These are phyloP conservation scores for Forsythia viridissima DNA, from an alignment of 257 asterid species.

Conservation along the genomic window DNA sequence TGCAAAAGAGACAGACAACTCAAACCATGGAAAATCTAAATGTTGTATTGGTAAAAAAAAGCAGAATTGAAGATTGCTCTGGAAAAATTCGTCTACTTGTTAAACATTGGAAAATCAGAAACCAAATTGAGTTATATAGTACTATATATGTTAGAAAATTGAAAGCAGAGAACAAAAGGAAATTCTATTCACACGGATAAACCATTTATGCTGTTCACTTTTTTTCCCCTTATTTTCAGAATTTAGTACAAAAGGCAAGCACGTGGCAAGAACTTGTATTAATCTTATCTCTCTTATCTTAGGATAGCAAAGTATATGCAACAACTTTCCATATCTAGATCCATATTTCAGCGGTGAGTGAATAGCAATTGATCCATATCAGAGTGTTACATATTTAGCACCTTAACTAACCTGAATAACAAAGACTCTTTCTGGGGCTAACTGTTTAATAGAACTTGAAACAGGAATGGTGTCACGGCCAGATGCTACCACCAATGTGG, in stretches of 20 bases:
- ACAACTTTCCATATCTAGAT: not conserved
- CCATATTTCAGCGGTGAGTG: conserved; percentile 7
- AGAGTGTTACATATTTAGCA: conserved; percentile 3
- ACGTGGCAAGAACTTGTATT: not conserved
- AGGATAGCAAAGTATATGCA: not conserved
- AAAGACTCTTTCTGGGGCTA: conserved; percentile 71
- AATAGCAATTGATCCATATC: conserved; percentile 1
- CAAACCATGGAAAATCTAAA: conserved; percentile 15
- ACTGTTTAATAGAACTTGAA: conserved; percentile 62
- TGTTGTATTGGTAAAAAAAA: not conserved
- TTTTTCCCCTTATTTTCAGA: conserved; percentile 8
- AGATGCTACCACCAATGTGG: conserved; percentile 81
- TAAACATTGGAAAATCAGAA: not conserved
- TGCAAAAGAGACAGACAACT: conserved; percentile 6
- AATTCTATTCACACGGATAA: not conserved
- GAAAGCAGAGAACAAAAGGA: not conserved
- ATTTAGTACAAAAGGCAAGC: not conserved
- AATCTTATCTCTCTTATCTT: conserved; percentile 10
- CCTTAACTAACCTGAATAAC: conserved; percentile 71
- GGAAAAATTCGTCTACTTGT: not conserved
- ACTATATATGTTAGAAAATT: not conserved
- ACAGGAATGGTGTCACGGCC: conserved; percentile 78
- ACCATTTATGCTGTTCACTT: not conserved
- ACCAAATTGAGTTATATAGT: not conserved
- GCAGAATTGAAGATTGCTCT: conserved; percentile 1